Conservation (phyloP, 495 filamentous ascomycete species). For the Penicillium soppii region DNA sequence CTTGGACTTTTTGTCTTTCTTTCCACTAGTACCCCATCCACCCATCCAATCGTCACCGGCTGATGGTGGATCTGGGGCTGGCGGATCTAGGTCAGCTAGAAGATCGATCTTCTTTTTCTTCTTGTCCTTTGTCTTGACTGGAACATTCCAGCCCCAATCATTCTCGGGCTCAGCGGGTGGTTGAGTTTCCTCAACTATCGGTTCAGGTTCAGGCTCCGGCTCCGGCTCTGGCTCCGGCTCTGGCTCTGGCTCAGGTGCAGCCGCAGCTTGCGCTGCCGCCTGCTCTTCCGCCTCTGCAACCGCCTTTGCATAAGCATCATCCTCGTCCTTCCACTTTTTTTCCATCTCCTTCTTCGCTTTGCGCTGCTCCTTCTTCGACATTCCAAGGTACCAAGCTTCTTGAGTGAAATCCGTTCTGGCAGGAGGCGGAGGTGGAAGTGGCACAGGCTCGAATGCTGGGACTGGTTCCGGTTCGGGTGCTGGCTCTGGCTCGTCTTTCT, state of each 20-base stretch:
- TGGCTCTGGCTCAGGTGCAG: neutral
- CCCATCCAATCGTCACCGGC: slow-evolving; percentile 30
- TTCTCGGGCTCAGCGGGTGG: slow-evolving; percentile 20
- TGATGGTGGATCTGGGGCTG: slow-evolving; percentile 19
- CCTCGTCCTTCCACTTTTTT: slow-evolving; percentile 24
- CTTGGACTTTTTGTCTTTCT: slow-evolving; percentile 43
- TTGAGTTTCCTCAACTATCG: slow-evolving; percentile 18
- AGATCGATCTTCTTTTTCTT: slow-evolving; percentile 41
- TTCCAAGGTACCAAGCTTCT: slow-evolving; percentile 14
- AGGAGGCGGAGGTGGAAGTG: slow-evolving; percentile 7
- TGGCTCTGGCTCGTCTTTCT: slow-evolving; percentile 26
- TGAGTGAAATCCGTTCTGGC: slow-evolving; percentile 8
- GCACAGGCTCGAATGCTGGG: slow-evolving; percentile 5
- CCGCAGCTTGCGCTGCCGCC: neutral
- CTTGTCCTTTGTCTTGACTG: slow-evolving; percentile 37
- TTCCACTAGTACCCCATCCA: slow-evolving; percentile 30
- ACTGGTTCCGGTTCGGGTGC: slow-evolving; percentile 22
- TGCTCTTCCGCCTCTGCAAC: neutral
- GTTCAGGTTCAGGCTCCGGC: slow-evolving; percentile 15
- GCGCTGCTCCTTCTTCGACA: slow-evolving; percentile 33
- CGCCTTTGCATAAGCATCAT: slow-evolving; percentile 14
- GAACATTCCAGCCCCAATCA: slow-evolving; percentile 33
- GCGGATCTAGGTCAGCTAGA: slow-evolving; percentile 23
- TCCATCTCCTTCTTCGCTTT: slow-evolving; percentile 36
- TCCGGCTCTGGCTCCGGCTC: neutral